A percentile compares a stretch with the other conserved stretches of the same genome.
phyloP scores from a whole-genome alignment of 805 yeast genomes.

The Cyberlindnera bimundalis region DNA sequence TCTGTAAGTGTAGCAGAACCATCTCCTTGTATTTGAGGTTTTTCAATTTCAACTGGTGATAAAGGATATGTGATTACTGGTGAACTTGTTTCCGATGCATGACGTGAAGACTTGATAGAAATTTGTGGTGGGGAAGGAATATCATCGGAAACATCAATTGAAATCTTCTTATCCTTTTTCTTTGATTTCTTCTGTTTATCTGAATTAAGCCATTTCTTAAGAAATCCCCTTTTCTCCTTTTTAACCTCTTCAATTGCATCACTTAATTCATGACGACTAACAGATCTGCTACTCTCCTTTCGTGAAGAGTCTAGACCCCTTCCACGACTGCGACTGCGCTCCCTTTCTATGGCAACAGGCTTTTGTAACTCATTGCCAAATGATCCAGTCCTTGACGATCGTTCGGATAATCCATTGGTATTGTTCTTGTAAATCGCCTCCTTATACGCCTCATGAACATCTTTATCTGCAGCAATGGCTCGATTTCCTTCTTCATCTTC shows the following conservation, averaged over 20 bases:
- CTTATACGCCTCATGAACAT: conserved; percentile 1
- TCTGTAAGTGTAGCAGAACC: conserved; percentile 6
- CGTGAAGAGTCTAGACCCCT: not conserved
- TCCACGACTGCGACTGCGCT: conserved; percentile 3
- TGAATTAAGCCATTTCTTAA: conserved; percentile 7
- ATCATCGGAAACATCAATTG: no score
- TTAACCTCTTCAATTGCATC: not conserved
- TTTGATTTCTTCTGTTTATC: conserved; percentile 5
- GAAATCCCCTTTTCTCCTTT: conserved; percentile 3
- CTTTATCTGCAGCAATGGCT: not conserved
- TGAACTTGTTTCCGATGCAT: not conserved
- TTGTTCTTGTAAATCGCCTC: not conserved
- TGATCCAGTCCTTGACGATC: not conserved
- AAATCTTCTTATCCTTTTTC: not conserved
- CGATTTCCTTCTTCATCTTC: no score
- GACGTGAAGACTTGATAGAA: not conserved
- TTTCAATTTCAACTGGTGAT: not conserved
- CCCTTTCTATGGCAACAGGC: not conserved
- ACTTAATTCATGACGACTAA: not conserved
- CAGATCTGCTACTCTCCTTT: not conserved
- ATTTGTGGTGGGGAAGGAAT: not conserved
- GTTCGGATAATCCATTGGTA: not conserved
- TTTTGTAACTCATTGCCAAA: not conserved
- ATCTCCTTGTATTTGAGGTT: not conserved
- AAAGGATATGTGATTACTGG: not conserved